Evolutionary conservation across 148 eudicot species (phyloP).

Genomic region (Rhododendron ferrugineum): DNA sequence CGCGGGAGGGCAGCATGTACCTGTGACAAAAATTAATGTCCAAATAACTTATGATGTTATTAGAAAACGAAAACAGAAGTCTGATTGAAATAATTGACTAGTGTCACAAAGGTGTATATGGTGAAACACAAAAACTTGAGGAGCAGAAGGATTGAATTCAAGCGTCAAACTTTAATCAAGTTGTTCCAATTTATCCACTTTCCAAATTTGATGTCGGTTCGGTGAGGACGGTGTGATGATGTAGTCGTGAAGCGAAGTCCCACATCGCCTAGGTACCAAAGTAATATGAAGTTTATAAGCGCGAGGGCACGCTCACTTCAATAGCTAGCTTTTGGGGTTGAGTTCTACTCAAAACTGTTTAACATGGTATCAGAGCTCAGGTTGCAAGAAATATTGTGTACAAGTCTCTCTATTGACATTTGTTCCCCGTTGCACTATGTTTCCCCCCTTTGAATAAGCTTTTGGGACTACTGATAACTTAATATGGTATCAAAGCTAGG

Average conservation of each 20-base stretch:
- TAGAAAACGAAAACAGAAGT: neutral
- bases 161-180: neutral
- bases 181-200: neutral
- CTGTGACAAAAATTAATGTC: slow-evolving; percentile 30
- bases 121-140: neutral
- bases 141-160: neutral
- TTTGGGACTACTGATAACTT: neutral
- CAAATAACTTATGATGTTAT: neutral
- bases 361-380: too few relatives aligned
- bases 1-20: slow-evolving; percentile 80
- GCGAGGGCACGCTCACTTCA: neutral
- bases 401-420: neutral
- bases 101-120: neutral
- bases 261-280: neutral
- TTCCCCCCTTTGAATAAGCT: neutral
- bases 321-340: neutral
- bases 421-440: neutral
- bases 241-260: neutral
- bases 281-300: too few relatives aligned
- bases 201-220: neutral
- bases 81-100: neutral
- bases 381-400: neutral
- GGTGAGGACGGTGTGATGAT: neutral
- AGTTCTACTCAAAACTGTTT: neutral
- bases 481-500: neutral